Evolutionary conservation across 371 early-diverging fungal genomes (phyloP), one percentile per base, ranked within the genome.

Genomic region (Haplosporangium sp.): DNA sequence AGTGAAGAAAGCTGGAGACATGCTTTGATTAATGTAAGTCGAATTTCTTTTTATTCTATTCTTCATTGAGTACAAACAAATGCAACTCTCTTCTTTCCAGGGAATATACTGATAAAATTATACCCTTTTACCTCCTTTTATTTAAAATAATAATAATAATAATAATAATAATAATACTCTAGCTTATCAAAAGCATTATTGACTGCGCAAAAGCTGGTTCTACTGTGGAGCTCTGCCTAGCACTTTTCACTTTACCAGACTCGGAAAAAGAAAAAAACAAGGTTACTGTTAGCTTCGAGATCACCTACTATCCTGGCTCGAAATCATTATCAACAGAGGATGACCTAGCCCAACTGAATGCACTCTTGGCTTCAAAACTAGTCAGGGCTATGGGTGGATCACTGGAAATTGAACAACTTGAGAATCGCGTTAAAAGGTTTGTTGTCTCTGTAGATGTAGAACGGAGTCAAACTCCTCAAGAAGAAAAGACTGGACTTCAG

Each of bases 1-100:
- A 88, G 90, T 69, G 89, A 88, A 69, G 87, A 84, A 17, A 86
- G 84, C 27, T 86, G 88, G 45, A 84, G 88, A 13, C 90, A 92
- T 69, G 85, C 86, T 19, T 65, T 92, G 20, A 78, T 90, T 13
- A 87, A 86, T 77, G 90, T 90, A 87, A 84, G 85, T 71, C 9
- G 15, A 3, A 55, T 42, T 48, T 42, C 42, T 61, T 8, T 15
- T 9, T 58, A 27, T 27, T 27, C 27, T 27, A 27, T 27, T 27
- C 27, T 27, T 27, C 27, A 27, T 27, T 27, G 27, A 27, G 27
- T 27, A 27, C 27, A 27, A 27, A 27, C 27, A 39, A 59, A 56
- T 35, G 19, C 48, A 27, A 27, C 27, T 27, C 27, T 27, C 27
- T 27, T 27, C 27, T 27, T 27, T 27, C 27, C 27, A 27, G 27